phyloP scores from a whole-genome alignment of 2,329 filamentous ascomycete genomes.

The Proliferodiscus dingleyae region DNA sequence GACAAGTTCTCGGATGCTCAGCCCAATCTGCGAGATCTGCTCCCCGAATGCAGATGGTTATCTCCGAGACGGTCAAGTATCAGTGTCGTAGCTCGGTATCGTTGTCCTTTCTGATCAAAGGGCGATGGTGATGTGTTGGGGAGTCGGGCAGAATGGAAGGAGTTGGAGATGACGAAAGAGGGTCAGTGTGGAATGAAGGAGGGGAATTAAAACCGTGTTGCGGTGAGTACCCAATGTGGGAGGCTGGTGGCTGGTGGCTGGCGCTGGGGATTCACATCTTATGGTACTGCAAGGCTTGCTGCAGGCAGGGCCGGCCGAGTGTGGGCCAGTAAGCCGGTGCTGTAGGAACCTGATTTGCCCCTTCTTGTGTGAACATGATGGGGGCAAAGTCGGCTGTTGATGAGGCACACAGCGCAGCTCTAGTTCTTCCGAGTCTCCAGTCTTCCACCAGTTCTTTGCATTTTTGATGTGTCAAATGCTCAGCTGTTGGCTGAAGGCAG shows the following conservation, averaged over 20 bases:
- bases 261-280: background rate
- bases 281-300: no score
- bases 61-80: background rate
- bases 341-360: conserved; percentile 1
- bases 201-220: background rate
- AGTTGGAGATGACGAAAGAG: conserved; percentile 3
- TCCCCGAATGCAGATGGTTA: no score
- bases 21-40: no score
- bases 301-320: no score
- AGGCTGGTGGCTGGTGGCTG: background rate
- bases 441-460: no score
- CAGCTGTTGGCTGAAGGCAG: no score
- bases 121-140: background rate
- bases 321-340: background rate
- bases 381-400: background rate
- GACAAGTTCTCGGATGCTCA: background rate
- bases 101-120: background rate
- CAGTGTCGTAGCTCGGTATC: background rate
- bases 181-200: no score
- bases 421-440: no score
- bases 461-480: no score
- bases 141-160: background rate
- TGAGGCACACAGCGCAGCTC: no score
- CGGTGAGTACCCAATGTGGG: conserved; percentile 1
- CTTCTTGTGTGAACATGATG: background rate